Percentiles rank a stretch among this genome's conserved stretches.
These are phyloP conservation scores for Rhexocercosporidium sp. DNA, from an alignment of 2,329 filamentous ascomycete species.

Conservation along the genomic window DNA sequence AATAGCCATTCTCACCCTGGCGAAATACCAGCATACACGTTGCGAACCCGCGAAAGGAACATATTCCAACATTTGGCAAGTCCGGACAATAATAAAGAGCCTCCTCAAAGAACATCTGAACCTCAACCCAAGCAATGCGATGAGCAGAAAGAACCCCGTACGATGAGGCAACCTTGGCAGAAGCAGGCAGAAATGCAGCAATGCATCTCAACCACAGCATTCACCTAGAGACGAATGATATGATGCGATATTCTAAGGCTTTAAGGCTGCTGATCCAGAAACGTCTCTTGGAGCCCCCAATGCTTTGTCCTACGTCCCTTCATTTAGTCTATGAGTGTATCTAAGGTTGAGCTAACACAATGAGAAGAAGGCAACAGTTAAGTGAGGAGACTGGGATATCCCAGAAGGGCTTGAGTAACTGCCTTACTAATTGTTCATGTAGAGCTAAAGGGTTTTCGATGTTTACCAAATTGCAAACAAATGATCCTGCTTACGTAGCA, in stretches of 20 bases:
- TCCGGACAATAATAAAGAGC: slow-evolving; percentile 22
- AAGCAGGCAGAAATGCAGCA: neutral
- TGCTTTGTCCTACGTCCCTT: too few species aligned
- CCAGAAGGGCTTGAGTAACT: too few species aligned
- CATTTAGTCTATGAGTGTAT: too few species aligned
- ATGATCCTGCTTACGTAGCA: too few species aligned
- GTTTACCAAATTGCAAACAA: too few species aligned
- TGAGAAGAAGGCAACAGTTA: too few species aligned
- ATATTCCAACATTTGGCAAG: slow-evolving; percentile 24
- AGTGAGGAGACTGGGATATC: too few species aligned
- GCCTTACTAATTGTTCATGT: too few species aligned
- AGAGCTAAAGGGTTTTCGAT: too few species aligned
- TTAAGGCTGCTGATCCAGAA: too few species aligned
- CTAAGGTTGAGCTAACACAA: too few species aligned
- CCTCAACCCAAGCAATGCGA: slow-evolving; percentile 12
- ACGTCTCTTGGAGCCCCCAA: too few species aligned
- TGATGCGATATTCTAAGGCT: neutral
- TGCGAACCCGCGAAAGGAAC: slow-evolving; percentile 17
- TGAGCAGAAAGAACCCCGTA: neutral
- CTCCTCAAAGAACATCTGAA: slow-evolving; percentile 8
- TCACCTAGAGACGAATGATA: neutral
- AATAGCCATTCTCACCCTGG: neutral
- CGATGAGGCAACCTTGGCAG: neutral
- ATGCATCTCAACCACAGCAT: neutral
- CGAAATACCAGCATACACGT: slow-evolving; percentile 7